Evolutionary conservation across 768 basidiomycete species (phyloP), one percentile per base, ranked within the genome.

Genomic region (Pleurotus cornucopiae): DNA sequence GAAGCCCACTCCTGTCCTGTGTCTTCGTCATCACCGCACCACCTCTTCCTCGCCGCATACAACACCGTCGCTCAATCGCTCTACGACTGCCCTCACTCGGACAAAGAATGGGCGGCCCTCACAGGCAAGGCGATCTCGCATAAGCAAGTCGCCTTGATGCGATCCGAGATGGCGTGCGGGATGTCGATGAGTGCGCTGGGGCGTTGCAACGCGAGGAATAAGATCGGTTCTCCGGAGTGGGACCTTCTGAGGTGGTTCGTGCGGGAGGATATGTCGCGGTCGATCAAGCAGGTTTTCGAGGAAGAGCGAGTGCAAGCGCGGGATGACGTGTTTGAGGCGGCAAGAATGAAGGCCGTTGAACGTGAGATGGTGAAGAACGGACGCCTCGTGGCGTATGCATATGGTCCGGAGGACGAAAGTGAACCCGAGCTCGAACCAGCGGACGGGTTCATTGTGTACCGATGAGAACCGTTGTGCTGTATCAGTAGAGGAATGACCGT

Each of bases 351-450:
- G 23, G 23, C n/a, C 12, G 38, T 34, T 26, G 48, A 49, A 37
- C 38, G 30, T n/a, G 25, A 49, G 30, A 13, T 49, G 26, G n/a
- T 26, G 26, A 34, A 9, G 48, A 49, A 13, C 21, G 48, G 48
- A n/a, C 25, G 25, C 14, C 38, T 26, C 9, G 48, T 49, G 16
- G 13, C 38, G 6, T 49, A 49, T 9, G 34, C 30, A n/a, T 49
- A n/a, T 7, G 48, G 38, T 6, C 30, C 30, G 9, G 48, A 49
- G 30, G 48, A 49, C 14, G 48, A 88, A 68, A 2, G 7, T 34
- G 30, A 34, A 2, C 9, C 11, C 7, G 30, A 34, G 7, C 30
- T 34, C 11, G 7, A 34, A 34, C 30, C 30, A 34, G 30, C 30
- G 7, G 30, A 34, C 30, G 30, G 30, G 30, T 34, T 34, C 30